Percentiles rank a stretch among this genome's conserved stretches.
Conservation (phyloP, 148 eudicot genomes). For the Rhododendron henanense region DNA sequence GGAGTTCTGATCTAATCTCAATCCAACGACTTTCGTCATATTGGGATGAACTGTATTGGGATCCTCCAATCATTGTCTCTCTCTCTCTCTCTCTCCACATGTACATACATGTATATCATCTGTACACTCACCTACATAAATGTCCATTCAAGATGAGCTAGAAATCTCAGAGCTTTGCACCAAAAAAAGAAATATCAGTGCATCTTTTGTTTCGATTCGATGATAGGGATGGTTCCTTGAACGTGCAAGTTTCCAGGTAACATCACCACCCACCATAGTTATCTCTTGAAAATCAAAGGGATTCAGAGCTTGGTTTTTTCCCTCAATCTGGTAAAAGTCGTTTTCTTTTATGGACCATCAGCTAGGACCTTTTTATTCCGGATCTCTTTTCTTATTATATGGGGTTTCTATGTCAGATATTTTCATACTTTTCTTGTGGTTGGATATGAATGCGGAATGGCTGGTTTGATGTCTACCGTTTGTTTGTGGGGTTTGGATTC, state of each 20-base stretch:
- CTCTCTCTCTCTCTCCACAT: background rate
- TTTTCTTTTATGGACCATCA: background rate
- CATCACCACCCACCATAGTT: background rate
- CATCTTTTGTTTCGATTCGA: background rate
- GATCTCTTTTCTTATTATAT: constrained; percentile 2
- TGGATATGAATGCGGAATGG: constrained; percentile 44
- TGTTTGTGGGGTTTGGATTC: constrained; percentile 17
- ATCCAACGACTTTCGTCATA: background rate
- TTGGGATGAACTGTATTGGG: background rate
- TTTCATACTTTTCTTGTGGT: constrained; percentile 15
- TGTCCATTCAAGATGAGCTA: background rate
- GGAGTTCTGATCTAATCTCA: background rate
- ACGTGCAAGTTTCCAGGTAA: background rate
- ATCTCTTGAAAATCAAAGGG: background rate
- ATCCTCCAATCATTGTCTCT: background rate
- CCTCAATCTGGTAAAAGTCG: background rate
- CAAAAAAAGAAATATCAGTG: background rate
- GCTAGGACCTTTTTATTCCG: background rate
- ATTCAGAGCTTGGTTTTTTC: background rate
- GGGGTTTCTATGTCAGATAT: constrained; percentile 22
- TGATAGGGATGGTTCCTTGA: constrained; percentile 16
- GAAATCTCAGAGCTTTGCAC: background rate
- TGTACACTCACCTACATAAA: background rate
- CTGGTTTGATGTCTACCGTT: constrained; percentile 21
- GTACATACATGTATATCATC: background rate